Conservation (phyloP, 1,139 yeast genomes). For the Taiozyma sp. region DNA sequence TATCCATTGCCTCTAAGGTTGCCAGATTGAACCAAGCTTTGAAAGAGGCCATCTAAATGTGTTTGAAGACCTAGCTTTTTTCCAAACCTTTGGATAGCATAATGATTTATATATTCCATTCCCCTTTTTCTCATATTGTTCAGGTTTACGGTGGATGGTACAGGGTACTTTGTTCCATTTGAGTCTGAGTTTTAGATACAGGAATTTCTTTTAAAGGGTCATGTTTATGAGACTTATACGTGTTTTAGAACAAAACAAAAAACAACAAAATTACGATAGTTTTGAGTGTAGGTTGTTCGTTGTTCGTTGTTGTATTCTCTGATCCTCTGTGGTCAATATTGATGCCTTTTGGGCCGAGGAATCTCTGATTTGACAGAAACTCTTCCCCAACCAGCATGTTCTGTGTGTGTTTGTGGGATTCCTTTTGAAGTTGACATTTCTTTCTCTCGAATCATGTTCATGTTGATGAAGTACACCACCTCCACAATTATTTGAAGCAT, state of each 20-base stretch:
- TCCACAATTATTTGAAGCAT: too few species aligned
- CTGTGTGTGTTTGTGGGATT: too few species aligned
- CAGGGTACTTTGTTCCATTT: neutral
- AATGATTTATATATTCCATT: neutral
- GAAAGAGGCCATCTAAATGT: constrained; percentile 65
- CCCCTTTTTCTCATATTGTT: neutral
- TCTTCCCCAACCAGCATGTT: too few species aligned
- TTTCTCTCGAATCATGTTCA: too few species aligned
- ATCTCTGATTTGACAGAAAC: too few species aligned
- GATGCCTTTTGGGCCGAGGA: too few species aligned
- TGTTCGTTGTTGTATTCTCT: neutral
- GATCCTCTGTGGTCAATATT: neutral
- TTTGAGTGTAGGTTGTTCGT: neutral
- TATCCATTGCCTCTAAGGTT: constrained; percentile 80
- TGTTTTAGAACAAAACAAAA: neutral
- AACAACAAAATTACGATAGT: neutral
- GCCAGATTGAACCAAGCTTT: constrained; percentile 85
- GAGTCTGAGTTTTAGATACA: neutral
- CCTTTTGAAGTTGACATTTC: too few species aligned
- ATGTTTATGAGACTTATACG: constrained; percentile 1
- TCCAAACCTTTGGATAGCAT: neutral
- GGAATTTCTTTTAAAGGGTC: neutral
- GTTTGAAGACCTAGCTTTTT: neutral
- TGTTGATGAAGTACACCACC: too few species aligned
- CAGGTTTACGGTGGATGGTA: neutral